Evolutionary conservation across 1,284 basidiomycete species (phyloP), one percentile per base, ranked within the genome.

Genomic region (Tetrapyrgos nigripes): DNA sequence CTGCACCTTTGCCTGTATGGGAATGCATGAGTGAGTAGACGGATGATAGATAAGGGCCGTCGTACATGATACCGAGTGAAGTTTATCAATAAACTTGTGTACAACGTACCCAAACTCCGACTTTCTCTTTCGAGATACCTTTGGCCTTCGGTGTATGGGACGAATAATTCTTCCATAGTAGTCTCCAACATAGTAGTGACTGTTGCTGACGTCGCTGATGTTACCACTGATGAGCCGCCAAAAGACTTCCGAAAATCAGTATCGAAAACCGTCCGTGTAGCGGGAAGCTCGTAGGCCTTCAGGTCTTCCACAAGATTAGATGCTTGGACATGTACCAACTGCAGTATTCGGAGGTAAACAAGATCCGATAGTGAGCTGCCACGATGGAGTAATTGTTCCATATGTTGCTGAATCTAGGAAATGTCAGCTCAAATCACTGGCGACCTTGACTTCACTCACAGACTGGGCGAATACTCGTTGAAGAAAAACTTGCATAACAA

Each of bases 401-500:
- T 85, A 69, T 97, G 92, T 81, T 96, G 93, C 81, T 97, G 95
- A 58, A 98, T 95, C 95, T 97, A 66, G 8, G 40, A 37, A 3
- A 33, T 9, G 51, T 67, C 10, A 68, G 60, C 46, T 52, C 28
- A 40, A 54, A 50, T 44, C 37, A 29, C 26, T 49, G 40, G 6
- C 23, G 21, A 13, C 13, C 44, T n/a, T 21, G 45, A 74, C 27
- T 24, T 5, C 13, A 43, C 91, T 67, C 69, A 96, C 95, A 23
- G 96, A 95, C 80, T 99, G 97, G 0, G 96, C 97, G 76, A 99
- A 99, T 0, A 99, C 94, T 37, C 97, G 85, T 72, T 98, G 97
- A 43, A 99, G 76, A 75, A 99, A 99, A 6, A 98, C 96, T 74
- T 98, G 95, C 95, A 99, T 97, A 14, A 99, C 97, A n/a, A 95